Evolutionary conservation across 2,329 filamentous ascomycete genomes (phyloP), one percentile per base, ranked within the genome.

Genomic region (Talaromyces islandicus): DNA sequence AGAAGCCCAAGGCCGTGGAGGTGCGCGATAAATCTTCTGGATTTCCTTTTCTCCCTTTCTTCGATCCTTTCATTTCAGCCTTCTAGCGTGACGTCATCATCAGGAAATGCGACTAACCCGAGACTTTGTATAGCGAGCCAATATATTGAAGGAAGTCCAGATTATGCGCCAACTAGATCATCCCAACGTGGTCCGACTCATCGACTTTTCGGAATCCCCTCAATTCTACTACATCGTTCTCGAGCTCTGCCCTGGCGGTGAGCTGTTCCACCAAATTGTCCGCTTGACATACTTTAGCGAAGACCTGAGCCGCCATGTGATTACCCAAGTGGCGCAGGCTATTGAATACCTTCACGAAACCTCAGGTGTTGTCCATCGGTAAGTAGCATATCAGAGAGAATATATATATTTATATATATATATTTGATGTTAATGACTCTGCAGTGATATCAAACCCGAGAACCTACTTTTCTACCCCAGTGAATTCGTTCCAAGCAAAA

Each of bases 221-320:
- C 92, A 97, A 74, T 97, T 97, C 74, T 97, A 97, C 77, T 99
- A 95, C 78, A 97, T 99, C 67, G 87, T 99, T 50, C 85, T 99
- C 46, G 94, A 99, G 77, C 83, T 97, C 50, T 96, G 93, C 60
- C 92, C 92, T 0, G 94, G 94, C 61, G 94, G 94, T 71, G 94
- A 99, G 78, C 81, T 99, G 11, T 99, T 99, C 81, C 94, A 99
- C 75, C 93, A 97, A 74, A 97, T 99, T 68, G 94, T 99, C 56
- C 89, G 93, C 66, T 85, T 99, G 73, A 99, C 94, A 14, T 99
- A 97, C 75, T 99, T 99, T 73, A 97, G 93, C 78, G 94, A 99
- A 74, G 88, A 97, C 54, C 82, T 99, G 1, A 95, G 92, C 57
- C 85, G 94, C 66, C 94, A 97, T 73, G 93, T 97, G 69, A 99